Conservation (phyloP, 805 yeast genomes). For the Candida nemodendra region DNA sequence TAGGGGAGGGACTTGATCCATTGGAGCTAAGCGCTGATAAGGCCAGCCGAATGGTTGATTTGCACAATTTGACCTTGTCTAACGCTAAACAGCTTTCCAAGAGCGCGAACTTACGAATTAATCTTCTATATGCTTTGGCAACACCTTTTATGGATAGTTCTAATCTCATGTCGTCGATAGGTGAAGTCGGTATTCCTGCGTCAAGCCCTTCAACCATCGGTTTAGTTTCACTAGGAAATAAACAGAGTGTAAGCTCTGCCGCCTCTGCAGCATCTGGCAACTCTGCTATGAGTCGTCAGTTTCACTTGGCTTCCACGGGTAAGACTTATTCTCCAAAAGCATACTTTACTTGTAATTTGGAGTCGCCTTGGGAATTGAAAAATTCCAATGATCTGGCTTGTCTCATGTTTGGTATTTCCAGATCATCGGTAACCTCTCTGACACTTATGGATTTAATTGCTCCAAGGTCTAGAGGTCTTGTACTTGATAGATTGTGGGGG, state of each 20-base stretch:
- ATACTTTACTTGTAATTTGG: conserved; percentile 72
- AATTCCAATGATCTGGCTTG: conserved; percentile 92
- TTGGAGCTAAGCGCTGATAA: conserved; percentile 24
- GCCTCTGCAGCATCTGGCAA: conserved; percentile 2
- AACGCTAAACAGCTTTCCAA: conserved; percentile 37
- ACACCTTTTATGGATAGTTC: conserved; percentile 57
- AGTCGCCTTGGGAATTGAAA: conserved; percentile 74
- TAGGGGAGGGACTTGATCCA: conserved; percentile 38
- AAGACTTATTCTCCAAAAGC: conserved; percentile 78
- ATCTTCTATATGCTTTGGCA: conserved; percentile 60
- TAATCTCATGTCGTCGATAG: conserved; percentile 16
- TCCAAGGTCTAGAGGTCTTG: conserved; percentile 71
- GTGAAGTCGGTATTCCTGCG: conserved; percentile 25
- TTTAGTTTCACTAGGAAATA: conserved; percentile 17
- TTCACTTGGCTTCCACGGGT: conserved; percentile 65
- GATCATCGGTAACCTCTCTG: conserved; percentile 56
- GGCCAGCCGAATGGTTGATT: conserved; percentile 43
- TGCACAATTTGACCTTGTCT: conserved; percentile 56
- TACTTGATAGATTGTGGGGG: conserved; percentile 51
- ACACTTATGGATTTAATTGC: conserved; percentile 76
- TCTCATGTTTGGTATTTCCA: conserved; percentile 78
- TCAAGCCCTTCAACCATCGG: conserved; percentile 29
- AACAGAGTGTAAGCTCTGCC: conserved; percentile 26
- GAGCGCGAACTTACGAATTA: conserved; percentile 42
- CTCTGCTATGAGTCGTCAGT: conserved; percentile 28